phyloP scores from a whole-genome alignment of 805 yeast species.

The Cyberlindnera sargentensis region DNA sequence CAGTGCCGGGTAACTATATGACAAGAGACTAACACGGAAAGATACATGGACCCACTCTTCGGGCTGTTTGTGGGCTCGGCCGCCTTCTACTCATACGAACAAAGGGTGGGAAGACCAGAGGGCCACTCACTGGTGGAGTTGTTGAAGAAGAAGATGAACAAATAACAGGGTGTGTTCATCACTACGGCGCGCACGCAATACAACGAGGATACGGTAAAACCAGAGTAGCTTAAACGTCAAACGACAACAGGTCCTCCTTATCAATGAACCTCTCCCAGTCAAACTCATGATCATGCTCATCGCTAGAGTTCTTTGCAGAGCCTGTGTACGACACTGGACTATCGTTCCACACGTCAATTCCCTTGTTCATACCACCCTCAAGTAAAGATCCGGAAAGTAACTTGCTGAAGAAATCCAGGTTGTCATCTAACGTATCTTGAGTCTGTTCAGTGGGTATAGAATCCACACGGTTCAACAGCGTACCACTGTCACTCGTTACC shows the following conservation, averaged over 20 bases:
- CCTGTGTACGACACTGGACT: too few species aligned
- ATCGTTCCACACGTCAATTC: background rate
- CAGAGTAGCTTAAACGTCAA: conserved; percentile 3
- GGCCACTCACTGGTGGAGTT: conserved; percentile 58
- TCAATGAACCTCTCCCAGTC: conserved; percentile 24
- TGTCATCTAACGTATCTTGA: background rate
- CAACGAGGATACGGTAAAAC: too few species aligned
- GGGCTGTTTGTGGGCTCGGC: conserved; percentile 56
- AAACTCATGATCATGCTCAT: conserved; percentile 10
- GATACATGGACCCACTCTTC: conserved; percentile 56
- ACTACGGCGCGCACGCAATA: too few species aligned
- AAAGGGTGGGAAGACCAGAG: conserved; percentile 44
- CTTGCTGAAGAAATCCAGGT: background rate
- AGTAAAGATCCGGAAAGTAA: background rate
- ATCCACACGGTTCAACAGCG: background rate
- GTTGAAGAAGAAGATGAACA: conserved; percentile 27
- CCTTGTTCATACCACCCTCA: background rate
- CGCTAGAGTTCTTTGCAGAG: conserved; percentile 1
- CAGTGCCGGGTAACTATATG: too few species aligned
- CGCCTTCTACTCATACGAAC: conserved; percentile 60
- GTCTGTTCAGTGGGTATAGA: too few species aligned
- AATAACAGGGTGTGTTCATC: background rate
- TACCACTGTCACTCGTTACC: background rate
- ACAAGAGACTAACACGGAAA: conserved; percentile 10
- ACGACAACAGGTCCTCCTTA: conserved; percentile 14